Evolutionary conservation across 2,329 filamentous ascomycete species (phyloP).

Genomic region (Chaetomiaceae sp.): DNA sequence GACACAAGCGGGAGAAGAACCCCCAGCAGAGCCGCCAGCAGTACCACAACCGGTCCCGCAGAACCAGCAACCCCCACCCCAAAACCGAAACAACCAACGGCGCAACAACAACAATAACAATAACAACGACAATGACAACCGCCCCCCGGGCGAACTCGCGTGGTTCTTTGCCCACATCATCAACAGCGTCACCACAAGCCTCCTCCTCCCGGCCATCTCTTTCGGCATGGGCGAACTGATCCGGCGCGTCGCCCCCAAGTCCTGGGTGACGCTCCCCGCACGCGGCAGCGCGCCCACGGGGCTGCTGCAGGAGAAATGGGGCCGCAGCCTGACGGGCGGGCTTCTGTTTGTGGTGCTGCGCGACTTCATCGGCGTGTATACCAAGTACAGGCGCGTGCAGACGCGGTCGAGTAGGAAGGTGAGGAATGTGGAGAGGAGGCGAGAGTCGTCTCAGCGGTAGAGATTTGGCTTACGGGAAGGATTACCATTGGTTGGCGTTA

Average conservation of each 20-base stretch:
- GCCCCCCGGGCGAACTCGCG: too few relatives aligned
- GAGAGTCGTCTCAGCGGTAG: too few relatives aligned
- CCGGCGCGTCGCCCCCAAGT: conserved; percentile 59
- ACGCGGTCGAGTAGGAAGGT: conserved; percentile 33
- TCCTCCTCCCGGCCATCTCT: conserved; percentile 79
- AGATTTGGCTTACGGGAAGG: too few relatives aligned
- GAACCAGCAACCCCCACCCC: conserved; percentile 1
- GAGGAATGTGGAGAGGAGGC: conserved; percentile 16
- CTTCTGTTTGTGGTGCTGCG: conserved; percentile 84
- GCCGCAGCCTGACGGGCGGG: conserved; percentile 80
- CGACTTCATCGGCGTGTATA: conserved; percentile 57
- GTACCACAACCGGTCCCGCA: neutral
- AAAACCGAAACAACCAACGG: conserved; percentile 16
- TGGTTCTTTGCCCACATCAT: conserved; percentile 41
- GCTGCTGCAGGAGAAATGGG: conserved; percentile 80
- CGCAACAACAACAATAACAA: conserved; percentile 26
- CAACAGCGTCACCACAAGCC: conserved; percentile 47
- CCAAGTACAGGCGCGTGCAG: conserved; percentile 58
- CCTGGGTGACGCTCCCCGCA: conserved; percentile 53
- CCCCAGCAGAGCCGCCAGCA: conserved; percentile 7
- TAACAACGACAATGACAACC: conserved; percentile 25
- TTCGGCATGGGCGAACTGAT: conserved; percentile 73
- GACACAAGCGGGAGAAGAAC: neutral
- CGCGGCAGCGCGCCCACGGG: conserved; percentile 40
- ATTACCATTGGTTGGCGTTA: too few relatives aligned